phyloP scores from a whole-genome alignment of 805 yeast species.

The Hanseniaspora thailandica region DNA sequence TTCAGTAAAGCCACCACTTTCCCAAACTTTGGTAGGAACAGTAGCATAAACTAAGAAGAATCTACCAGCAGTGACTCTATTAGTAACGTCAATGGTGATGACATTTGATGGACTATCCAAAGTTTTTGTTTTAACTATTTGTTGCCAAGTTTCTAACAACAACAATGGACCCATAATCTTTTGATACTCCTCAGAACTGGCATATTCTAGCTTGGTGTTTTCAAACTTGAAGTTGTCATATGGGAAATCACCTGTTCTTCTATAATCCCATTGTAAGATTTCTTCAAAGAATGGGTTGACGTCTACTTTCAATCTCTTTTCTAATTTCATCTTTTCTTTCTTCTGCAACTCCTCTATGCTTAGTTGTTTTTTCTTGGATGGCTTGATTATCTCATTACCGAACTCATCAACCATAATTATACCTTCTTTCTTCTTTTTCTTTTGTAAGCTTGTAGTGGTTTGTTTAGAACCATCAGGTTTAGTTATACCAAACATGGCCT shows the following conservation, averaged over 20 bases:
- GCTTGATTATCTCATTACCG: conserved; percentile 29
- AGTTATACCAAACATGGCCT: conserved; percentile 24
- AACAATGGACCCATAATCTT: conserved; percentile 66
- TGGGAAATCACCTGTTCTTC: conserved; percentile 45
- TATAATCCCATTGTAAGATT: conserved; percentile 69
- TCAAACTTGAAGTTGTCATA: conserved; percentile 33
- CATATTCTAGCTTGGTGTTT: conserved; percentile 45
- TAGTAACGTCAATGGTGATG: conserved; percentile 59
- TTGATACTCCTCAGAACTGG: conserved; percentile 52
- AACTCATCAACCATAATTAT: conserved; percentile 18
- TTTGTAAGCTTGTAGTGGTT: not conserved
- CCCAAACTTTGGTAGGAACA: conserved; percentile 40
- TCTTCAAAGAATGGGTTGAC: conserved; percentile 60
- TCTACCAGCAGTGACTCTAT: conserved; percentile 69
- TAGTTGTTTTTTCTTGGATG: conserved; percentile 30
- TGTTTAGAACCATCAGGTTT: not conserved
- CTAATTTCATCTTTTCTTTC: conserved; percentile 62
- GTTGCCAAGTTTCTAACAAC: conserved; percentile 88
- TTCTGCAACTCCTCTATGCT: conserved; percentile 30
- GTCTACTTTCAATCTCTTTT: conserved; percentile 65
- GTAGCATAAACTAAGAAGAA: conserved; percentile 81
- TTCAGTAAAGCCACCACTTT: conserved; percentile 51
- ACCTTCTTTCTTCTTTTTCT: conserved; percentile 9
- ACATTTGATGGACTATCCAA: conserved; percentile 42
- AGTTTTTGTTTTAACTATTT: conserved; percentile 59